Conservation (phyloP, 129 eudicot genomes). For the Flaveria ramosissima region DNA sequence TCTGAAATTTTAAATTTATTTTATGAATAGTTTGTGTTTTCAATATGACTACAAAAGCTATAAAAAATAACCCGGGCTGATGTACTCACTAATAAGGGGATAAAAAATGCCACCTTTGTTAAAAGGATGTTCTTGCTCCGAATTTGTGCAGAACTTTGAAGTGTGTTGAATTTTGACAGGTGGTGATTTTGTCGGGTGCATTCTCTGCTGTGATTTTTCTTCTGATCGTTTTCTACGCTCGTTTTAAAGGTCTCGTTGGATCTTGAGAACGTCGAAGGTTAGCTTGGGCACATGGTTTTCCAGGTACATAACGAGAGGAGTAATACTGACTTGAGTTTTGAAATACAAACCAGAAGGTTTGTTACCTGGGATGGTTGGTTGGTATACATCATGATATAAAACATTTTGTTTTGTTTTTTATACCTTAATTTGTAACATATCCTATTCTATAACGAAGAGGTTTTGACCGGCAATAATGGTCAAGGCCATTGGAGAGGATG, state of each 20-base stretch:
- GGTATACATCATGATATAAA: too few relatives aligned
- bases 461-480: too few relatives aligned
- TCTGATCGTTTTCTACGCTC: conserved; percentile 65
- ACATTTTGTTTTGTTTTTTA: too few relatives aligned
- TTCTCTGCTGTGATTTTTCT: conserved; percentile 50
- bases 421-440: too few relatives aligned
- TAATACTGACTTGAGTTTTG: conserved; percentile 13
- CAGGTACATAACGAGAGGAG: conserved; percentile 14
- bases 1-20: not conserved
- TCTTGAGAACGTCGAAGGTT: conserved; percentile 35
- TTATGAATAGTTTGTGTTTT: not conserved
- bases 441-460: too few relatives aligned
- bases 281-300: conserved; percentile 25
- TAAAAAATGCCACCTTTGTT: too few relatives aligned
- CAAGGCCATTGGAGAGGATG: too few relatives aligned
- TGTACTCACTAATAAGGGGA: too few relatives aligned
- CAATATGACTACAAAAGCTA: too few relatives aligned
- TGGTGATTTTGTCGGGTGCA: conserved; percentile 53
- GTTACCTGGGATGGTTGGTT: too few relatives aligned
- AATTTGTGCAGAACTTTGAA: not conserved
- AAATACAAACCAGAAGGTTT: too few relatives aligned
- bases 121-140: not conserved
- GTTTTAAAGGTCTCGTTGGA: conserved; percentile 86
- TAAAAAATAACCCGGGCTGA: too few relatives aligned
- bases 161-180: conserved; percentile 44